Conservation (phyloP, 805 yeast genomes). For the Kurtzmaniella fragi region DNA sequence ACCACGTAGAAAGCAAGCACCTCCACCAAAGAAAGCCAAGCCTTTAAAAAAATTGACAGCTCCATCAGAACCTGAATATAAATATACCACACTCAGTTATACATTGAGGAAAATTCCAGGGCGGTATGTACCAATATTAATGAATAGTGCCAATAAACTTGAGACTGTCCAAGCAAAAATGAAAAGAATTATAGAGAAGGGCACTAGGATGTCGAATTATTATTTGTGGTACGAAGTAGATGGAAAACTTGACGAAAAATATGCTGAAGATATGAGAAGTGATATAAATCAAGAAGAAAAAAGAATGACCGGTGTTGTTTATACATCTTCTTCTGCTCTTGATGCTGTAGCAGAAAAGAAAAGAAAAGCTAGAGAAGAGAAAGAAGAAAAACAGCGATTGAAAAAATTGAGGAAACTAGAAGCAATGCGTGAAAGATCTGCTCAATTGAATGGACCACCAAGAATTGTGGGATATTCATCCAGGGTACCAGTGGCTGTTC, state of each 20-base stretch:
- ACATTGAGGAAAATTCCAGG: constrained; percentile 61
- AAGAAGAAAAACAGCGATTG: constrained; percentile 12
- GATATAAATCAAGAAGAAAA: constrained; percentile 53
- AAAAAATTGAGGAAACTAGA: constrained; percentile 7
- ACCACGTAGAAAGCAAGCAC: constrained; percentile 11
- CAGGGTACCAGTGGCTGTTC: too few species aligned
- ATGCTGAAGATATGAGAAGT: constrained; percentile 60
- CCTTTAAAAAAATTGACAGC: constrained; percentile 18
- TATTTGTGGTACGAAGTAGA: constrained; percentile 83
- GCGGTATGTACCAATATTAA: constrained; percentile 57
- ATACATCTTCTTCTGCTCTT: constrained; percentile 9
- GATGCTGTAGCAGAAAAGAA: constrained; percentile 20
- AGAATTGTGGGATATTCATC: too few species aligned
- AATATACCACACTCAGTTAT: constrained; percentile 61
- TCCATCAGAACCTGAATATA: constrained; percentile 41
- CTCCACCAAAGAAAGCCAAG: constrained; percentile 10
- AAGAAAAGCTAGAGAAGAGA: constrained; percentile 27
- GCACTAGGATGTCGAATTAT: constrained; percentile 55
- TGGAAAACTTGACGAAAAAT: constrained; percentile 60
- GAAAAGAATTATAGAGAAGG: constrained; percentile 55
- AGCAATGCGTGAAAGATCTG: background rate
- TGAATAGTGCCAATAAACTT: constrained; percentile 57
- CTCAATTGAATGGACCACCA: too few species aligned
- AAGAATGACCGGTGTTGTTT: constrained; percentile 32
- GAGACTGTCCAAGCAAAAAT: constrained; percentile 56